Base-by-base conservation (phyloP, 2,329 filamentous ascomycete genomes). In the Alternaria atra region DNA sequence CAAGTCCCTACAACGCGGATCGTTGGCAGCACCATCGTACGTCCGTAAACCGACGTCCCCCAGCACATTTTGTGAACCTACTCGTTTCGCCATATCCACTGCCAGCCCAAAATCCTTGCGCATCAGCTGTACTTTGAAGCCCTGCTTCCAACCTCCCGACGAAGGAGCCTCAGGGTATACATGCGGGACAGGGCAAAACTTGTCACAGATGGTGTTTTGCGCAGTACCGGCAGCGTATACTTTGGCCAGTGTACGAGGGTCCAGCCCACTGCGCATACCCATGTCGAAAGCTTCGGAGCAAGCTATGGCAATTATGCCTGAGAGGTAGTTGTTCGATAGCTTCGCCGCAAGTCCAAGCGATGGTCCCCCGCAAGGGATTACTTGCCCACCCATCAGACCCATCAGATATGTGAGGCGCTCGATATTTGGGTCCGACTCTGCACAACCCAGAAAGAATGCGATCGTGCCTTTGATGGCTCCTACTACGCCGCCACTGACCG, bases 251-350 rank as follows among this genome's bases (percentile, higher is more conserved):
- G 85, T 80, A 5, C 82, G 73, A 0, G 86, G 84, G 61, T 88
- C 84, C 55, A 89, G 77, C 0, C 87, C 86, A 6, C 84, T 81
- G 1, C 80, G 76, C 79, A 89, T 89, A 0, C 86, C 86, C 73
- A 89, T 86, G 60, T 87, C 84, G 79, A 89, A 84, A 1, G 86
- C 85, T 71, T 89, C 87, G 0, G 84, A 81, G 43, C 80, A 82
- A 0, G 86, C 86, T 54, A 89, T 86, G 6, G 86, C 83, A 58
- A 89, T 88, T 23, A 87, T 77, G 1, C 85, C 86, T 0, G 83
- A 86, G 50, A 84, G 80, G 71, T 89, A 89, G 67, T 89, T 89
- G 69, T 89, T 89, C 55, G 82, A 86, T 6, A 89, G 75, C 73
- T 89, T 89, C 0, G 86, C 85, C 0, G 85, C 83, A 3, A 89